A percentile compares a stretch with the other conserved stretches of the same genome.
These are phyloP conservation scores for Beta macrorhiza DNA, from an alignment of 179 eudicot genomes.

Conservation along the genomic window DNA sequence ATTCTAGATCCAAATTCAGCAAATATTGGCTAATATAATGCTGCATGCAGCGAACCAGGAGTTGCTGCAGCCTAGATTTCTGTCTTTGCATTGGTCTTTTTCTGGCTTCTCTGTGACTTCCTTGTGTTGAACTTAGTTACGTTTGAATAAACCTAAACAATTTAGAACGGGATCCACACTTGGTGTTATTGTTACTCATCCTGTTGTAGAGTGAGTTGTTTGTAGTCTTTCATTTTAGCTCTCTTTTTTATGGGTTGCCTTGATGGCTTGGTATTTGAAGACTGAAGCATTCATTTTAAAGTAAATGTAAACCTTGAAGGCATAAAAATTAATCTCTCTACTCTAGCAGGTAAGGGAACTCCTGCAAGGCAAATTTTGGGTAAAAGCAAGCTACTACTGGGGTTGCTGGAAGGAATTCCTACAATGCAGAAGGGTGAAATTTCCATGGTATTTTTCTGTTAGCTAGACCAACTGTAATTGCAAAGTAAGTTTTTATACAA, in stretches of 20 bases:
- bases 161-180: background rate
- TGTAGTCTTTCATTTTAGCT: background rate
- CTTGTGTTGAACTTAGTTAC: conserved; percentile 1
- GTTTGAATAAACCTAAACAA: background rate
- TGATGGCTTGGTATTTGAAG: background rate
- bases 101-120: background rate
- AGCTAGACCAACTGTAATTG: conserved; percentile 1
- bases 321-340: conserved; percentile 6
- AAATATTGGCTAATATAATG: background rate
- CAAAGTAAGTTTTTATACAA: background rate
- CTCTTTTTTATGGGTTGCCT: background rate
- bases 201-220: background rate
- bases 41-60: background rate
- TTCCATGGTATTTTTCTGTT: conserved; percentile 60
- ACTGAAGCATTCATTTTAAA: background rate
- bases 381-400: conserved; percentile 90
- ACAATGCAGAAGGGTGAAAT: conserved; percentile 96
- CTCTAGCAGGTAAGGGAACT: conserved; percentile 70
- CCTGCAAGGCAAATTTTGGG: conserved; percentile 83
- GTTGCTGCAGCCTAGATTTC: background rate
- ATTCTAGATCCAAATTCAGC: background rate
- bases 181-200: background rate
- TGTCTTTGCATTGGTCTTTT: background rate
- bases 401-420: conserved; percentile 91
- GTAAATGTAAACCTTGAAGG: background rate